Base-by-base conservation (phyloP, 1,284 basidiomycete genomes). In the Fomitopsis betulina region DNA sequence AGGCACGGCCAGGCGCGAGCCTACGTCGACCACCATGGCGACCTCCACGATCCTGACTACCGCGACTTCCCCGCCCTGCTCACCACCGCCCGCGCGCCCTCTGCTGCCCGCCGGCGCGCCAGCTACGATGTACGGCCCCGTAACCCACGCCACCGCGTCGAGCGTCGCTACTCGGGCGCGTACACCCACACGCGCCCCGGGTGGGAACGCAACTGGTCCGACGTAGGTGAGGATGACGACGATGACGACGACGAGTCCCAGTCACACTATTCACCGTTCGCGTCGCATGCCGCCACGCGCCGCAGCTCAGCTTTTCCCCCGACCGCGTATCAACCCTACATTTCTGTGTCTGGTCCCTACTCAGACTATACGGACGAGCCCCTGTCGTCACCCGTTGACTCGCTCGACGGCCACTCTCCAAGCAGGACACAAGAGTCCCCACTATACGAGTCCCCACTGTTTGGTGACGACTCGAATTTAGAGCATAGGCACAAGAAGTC, bases 31-130 rank as follows among this genome's bases (percentile, higher is more conserved):
- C 74, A 75, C 68, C 75, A 79, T 56, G 86, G 85, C 52, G 80
- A 84, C 67, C 73, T 86, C 17, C 85, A 87, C 68, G 85, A 87
- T 68, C 86, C 85, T 23, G 86, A 87, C 68, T 87, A 79, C 73
- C 77, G 84, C 62, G 77, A 84, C 71, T 87, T 87, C 64, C 85
- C 82, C 52, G 63, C 78, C 49, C 64, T 77, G 21, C 71, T 68
- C 54, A 61, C 63, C 21, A 32, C 66, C 42, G 56, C 69, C 59
- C 65, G 62, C 68, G 54, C 39, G 23, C 47, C 43, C 55, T 15
- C 57, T 43, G 45, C 42, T 51, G 32, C 59, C 54, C 55, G 30
- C 13, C 58, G 45, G 50, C 67, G 67, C 30, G 64, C 42, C 63
- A 70, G 66, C 62, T 57, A 63, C 17, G 54, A 58, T 56, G 62